Evolutionary conservation across 495 filamentous ascomycete species (phyloP), one percentile per base, ranked within the genome.

Genomic region (Sordaria brevicollis): DNA sequence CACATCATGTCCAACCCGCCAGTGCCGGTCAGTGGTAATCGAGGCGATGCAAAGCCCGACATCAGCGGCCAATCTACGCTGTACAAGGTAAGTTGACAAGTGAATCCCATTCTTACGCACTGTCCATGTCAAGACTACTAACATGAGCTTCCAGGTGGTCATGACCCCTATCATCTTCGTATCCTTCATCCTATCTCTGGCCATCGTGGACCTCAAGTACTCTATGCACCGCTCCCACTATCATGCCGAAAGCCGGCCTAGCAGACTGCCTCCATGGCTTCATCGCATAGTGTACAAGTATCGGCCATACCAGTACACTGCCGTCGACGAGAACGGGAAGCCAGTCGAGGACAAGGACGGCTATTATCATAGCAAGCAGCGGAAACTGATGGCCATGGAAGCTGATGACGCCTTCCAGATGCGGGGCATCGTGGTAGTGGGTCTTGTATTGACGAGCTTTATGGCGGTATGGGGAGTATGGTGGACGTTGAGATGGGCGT

Each of bases 281-380:
- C 77, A 82, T 65, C 73, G 76, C 10, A 9, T 79, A 65, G 34
- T 83, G 3, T 82, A 79, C 65, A 72, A 71, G n/a, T 75, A 79
- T 33, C 71, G 72, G 43, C 77, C 74, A 37, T 77, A 81, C 66
- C 68, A 69, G 35, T 75, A 73, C 33, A 35, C 72, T 21, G 17
- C 68, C 31, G 76, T 78, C 6, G 74, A 77, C 34, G 70, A 70
- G 17, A 21, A 71, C 33, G 38, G 71, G 37, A 36, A 41, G 17
- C 49, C 19, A 35, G 37, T 19, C 34, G 35, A 57, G 10, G 19
- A 39, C 29, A 11, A 67, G n/a, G 65, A 72, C 29, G 80, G 79
- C 80, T 81, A 81, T 71, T 86, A 83, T 74, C 85, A 85, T 76
- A 82, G 80, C 41, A 82, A 85, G 69, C 85, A 87, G 74, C 74